A percentile compares a stretch with the other conserved stretches of the same genome.
Conservation (phyloP, 345 rosid genomes). For the Salix koriyanagi region DNA sequence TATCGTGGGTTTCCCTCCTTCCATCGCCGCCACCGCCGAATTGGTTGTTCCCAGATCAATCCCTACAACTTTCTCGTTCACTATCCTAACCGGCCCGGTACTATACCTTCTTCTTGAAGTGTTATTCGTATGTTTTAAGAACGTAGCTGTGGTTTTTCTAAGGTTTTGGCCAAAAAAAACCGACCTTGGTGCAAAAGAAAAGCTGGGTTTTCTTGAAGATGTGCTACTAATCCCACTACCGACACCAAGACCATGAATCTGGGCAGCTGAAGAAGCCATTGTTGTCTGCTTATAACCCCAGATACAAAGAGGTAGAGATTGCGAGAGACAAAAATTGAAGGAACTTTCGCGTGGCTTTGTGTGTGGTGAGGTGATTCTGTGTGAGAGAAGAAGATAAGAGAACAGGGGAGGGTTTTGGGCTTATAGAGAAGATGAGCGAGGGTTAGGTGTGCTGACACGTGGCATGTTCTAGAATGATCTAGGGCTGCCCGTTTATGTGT, state of each 20-base stretch:
- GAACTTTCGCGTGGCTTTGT: neutral
- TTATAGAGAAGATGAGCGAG: constrained; percentile 13
- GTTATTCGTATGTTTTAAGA: constrained; percentile 33
- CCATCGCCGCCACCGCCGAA: constrained; percentile 99
- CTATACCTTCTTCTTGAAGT: constrained; percentile 31
- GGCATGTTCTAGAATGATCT: constrained; percentile 20
- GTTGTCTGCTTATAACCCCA: too few species aligned
- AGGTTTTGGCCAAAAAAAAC: constrained; percentile 59
- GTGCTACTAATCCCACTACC: constrained; percentile 35
- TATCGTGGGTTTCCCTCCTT: constrained; percentile 97
- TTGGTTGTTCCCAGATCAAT: constrained; percentile 96
- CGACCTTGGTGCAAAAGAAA: constrained; percentile 20
- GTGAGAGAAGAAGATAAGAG: constrained; percentile 17
- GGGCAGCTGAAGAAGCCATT: constrained; percentile 85
- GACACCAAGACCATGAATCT: constrained; percentile 57
- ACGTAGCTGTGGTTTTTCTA: constrained; percentile 31
- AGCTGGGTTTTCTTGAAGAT: constrained; percentile 26
- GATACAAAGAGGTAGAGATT: too few species aligned
- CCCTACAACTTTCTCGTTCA: constrained; percentile 86
- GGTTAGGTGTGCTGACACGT: constrained; percentile 47
- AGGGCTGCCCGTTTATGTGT: neutral
- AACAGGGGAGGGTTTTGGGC: constrained; percentile 22
- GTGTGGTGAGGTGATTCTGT: neutral
- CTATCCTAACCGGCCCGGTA: constrained; percentile 61
- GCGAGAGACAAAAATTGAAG: neutral